A percentile compares a stretch with the other conserved stretches of the same genome.
These are phyloP conservation scores for Jaapia argillacea DNA, from an alignment of 768 basidiomycete species.

Conservation along the genomic window DNA sequence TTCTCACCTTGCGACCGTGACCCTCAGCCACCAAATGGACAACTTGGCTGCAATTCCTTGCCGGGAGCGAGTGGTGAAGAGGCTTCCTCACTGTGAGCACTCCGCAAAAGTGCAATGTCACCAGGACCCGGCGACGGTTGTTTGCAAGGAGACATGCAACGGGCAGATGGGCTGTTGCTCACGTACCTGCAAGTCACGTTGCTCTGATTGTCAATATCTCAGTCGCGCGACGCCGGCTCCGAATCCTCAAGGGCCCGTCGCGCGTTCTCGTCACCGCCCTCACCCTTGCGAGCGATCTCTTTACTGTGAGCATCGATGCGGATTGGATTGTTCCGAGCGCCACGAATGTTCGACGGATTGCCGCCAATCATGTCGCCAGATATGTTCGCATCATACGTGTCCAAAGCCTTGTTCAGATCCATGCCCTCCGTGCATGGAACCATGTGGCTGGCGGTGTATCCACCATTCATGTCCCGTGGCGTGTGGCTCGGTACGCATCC, in stretches of 20 bases:
- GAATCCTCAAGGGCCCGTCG: no score
- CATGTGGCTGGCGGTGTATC: constrained; percentile 44
- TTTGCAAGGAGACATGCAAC: constrained; percentile 33
- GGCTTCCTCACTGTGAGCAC: constrained; percentile 38
- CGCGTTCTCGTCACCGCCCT: no score
- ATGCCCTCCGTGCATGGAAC: constrained; percentile 54
- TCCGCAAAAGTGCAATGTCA: constrained; percentile 36
- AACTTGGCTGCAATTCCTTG: no score
- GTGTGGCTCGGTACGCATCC: constrained; percentile 50
- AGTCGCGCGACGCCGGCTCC: no score
- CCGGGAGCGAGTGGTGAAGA: background rate
- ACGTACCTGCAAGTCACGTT: constrained; percentile 36
- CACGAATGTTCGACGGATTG: constrained; percentile 43
- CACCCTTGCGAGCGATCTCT: constrained; percentile 44
- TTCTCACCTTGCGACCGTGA: no score
- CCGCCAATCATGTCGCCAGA: constrained; percentile 36
- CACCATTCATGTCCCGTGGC: constrained; percentile 50
- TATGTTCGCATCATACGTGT: constrained; percentile 45
- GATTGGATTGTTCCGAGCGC: constrained; percentile 32
- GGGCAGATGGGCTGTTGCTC: constrained; percentile 42
- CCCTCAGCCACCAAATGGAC: no score
- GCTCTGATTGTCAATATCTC: constrained; percentile 36
- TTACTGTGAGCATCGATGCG: constrained; percentile 49
- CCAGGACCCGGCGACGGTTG: constrained; percentile 25
- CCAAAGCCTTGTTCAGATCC: constrained; percentile 34